phyloP scores from a whole-genome alignment of 2,329 filamentous ascomycete genomes.

The Metarhizium robertsii region DNA sequence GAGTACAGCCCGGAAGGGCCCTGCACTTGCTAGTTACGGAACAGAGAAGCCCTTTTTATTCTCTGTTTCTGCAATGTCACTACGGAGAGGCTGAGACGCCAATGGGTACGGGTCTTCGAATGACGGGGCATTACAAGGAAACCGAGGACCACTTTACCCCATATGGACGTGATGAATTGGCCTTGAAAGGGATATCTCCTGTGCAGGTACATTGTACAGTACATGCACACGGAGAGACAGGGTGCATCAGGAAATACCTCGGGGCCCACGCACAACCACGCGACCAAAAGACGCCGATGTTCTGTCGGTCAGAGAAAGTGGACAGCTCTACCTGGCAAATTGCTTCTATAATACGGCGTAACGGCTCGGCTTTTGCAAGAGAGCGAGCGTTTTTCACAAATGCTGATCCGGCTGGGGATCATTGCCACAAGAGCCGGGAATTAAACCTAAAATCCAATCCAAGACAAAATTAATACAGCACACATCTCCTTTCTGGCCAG shows the following conservation, averaged over 20 bases:
- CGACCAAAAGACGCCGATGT: neutral
- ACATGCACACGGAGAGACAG: neutral
- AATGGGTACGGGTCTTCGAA: neutral
- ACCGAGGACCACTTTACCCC: neutral
- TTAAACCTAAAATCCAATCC: neutral
- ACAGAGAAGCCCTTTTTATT: too few species aligned
- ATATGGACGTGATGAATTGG: neutral
- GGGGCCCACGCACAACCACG: neutral
- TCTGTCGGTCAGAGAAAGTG: neutral
- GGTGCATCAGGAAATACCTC: neutral
- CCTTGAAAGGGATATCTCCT: neutral
- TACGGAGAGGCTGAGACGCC: neutral
- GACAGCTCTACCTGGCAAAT: neutral
- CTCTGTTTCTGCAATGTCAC: too few species aligned
- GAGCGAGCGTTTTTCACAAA: neutral
- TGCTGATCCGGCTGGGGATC: neutral
- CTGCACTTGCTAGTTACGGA: too few species aligned
- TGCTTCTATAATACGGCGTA: neutral
- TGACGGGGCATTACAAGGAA: neutral
- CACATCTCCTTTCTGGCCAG: neutral
- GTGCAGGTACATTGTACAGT: neutral
- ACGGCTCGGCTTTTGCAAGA: neutral
- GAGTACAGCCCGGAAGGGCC: too few species aligned
- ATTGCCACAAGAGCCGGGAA: neutral
- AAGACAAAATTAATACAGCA: neutral